Evolutionary conservation across 495 filamentous ascomycete genomes (phyloP).

Genomic region (Neurospora intermedia): DNA sequence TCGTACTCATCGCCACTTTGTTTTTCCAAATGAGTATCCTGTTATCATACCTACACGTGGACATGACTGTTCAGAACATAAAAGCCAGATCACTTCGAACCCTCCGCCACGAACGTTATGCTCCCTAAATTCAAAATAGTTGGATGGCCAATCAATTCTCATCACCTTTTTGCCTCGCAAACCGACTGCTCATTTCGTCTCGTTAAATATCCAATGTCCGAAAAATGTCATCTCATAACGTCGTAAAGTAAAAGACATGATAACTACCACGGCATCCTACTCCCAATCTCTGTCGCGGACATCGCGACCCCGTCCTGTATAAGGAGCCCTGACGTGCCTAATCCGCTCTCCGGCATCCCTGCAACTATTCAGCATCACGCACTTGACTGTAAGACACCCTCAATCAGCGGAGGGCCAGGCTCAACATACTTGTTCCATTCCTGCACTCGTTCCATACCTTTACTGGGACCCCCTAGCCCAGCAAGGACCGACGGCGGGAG

Average conservation of each 20-base stretch:
- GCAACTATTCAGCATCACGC: neutral
- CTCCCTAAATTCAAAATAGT: neutral
- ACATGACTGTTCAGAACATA: neutral
- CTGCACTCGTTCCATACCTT: conserved; percentile 35
- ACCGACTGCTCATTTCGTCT: neutral
- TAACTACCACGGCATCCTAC: neutral
- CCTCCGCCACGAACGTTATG: neutral
- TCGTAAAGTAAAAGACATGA: neutral
- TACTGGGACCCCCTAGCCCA: conserved; percentile 32
- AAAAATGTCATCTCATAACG: neutral
- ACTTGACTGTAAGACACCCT: neutral
- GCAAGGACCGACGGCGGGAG: conserved; percentile 32
- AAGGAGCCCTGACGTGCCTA: neutral
- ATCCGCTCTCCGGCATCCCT: neutral
- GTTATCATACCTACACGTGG: neutral
- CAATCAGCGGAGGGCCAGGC: conserved; percentile 20
- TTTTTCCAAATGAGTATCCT: neutral
- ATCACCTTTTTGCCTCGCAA: neutral
- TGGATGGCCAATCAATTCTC: neutral
- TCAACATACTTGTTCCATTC: conserved; percentile 40
- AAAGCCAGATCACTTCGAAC: neutral
- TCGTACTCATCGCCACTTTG: neutral
- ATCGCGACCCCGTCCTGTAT: neutral
- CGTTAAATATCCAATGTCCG: neutral
- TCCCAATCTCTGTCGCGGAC: neutral